Evolutionary conservation across 2,329 filamentous ascomycete genomes (phyloP).

Genomic region (Alternaria tenuissima): DNA sequence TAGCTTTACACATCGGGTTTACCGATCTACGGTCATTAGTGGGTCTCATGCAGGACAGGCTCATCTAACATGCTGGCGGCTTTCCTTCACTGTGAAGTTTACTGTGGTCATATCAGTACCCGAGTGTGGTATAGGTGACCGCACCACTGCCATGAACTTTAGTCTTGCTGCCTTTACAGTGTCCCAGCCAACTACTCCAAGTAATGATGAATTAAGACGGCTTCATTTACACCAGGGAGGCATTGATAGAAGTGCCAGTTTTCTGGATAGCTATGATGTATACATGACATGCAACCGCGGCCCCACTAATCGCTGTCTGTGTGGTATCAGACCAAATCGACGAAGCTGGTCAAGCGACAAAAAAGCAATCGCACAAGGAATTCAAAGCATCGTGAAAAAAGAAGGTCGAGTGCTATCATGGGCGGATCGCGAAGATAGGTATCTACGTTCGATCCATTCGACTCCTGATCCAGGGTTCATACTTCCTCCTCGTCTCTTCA

Average conservation of each 20-base stretch:
- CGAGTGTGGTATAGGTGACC: too few species aligned
- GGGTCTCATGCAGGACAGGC: too few species aligned
- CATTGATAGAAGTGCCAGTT: background rate
- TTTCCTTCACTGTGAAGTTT: too few species aligned
- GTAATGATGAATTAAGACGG: background rate
- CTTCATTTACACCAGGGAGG: background rate
- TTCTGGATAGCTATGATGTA: constrained; percentile 43
- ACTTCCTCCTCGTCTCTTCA: constrained; percentile 10
- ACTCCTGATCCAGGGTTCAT: constrained; percentile 9
- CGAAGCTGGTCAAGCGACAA: background rate
- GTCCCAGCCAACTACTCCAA: background rate
- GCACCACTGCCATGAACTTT: too few species aligned
- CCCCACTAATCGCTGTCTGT: background rate
- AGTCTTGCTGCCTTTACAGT: background rate
- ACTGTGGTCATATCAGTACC: too few species aligned
- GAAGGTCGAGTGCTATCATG: background rate
- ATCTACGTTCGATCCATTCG: background rate
- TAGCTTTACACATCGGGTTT: too few species aligned
- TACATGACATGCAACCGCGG: constrained; percentile 56
- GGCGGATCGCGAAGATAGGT: background rate
- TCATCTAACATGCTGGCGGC: too few species aligned
- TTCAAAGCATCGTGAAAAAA: background rate
- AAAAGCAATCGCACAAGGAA: background rate
- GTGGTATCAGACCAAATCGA: background rate
- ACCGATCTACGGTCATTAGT: too few species aligned